Base-by-base conservation (phyloP, 306 rosid species). In the Cucurbita argyrosperma region DNA sequence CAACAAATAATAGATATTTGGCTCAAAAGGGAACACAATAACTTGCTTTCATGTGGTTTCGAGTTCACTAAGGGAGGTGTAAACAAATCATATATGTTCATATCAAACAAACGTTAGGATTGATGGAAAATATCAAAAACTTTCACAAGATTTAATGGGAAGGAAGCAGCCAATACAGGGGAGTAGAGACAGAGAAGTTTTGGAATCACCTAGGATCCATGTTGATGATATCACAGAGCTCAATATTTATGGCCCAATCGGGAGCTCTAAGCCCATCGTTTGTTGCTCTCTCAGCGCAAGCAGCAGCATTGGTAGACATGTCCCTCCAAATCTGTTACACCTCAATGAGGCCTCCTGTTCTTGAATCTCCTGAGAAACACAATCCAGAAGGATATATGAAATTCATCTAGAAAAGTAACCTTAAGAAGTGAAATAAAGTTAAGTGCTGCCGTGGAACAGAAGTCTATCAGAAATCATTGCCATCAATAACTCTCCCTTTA, bases 261-360 rank as follows among this genome's bases (percentile, higher is more conserved):
- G 99, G 97, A 78, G 92, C 96, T 12, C 82, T 85, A 82, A 95
- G 86, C 92, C 84, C 81, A 76, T 95, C 99, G 79, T 87, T 95
- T 1, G 97, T 95, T n/a, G 97, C 97, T 84, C 96, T 95, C 83
- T 95, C 96, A 7, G 91, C 97, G 60, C 87, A 91, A 16, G 96
- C 83, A 43, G 88, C 91, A 6, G 96, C 97, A 77, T 85, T 81
- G 76, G 81, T 83, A 76, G 99, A 85, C 99, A 91, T 95, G 47
- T 79, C 79, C 72, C n/a, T 43, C 13, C 1, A 21, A 70, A 30
- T 70, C 74, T 70, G 13, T 30, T 50, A 16, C 58, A 26, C 59
- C 74, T 59, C 11, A 45, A 49, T 15, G 16, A 15, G 56, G 14
- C 14, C 14, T 30, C 16, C 19, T 30, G 3, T 15, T 47, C 59